Percentiles rank a stretch among this genome's conserved stretches.
phyloP scores from a whole-genome alignment of 176 grass and related monocot genomes.

The Dendrocalamus sinicus region DNA sequence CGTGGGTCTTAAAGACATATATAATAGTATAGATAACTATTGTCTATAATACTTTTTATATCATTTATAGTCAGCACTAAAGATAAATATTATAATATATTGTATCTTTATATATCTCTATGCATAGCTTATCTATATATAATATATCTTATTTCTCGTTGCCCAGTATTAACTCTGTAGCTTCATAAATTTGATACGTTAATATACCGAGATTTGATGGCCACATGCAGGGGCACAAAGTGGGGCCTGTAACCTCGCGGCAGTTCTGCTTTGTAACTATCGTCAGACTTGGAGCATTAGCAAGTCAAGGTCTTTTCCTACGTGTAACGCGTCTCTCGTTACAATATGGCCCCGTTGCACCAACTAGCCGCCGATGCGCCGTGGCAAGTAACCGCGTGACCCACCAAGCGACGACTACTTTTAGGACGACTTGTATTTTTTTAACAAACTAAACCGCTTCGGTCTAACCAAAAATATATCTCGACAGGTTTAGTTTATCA shows the following conservation, averaged over 20 bases:
- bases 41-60: too few relatives aligned
- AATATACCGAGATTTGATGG: neutral
- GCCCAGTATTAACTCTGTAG: too few relatives aligned
- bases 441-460: conserved; percentile 5
- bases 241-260: neutral
- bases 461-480: neutral
- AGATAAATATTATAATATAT: too few relatives aligned
- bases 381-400: conserved; percentile 51
- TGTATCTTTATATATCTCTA: too few relatives aligned
- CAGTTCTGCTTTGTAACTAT: neutral
- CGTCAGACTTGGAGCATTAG: conserved; percentile 19
- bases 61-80: too few relatives aligned
- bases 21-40: too few relatives aligned
- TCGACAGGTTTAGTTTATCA: conserved; percentile 2
- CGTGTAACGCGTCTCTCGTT: conserved; percentile 58
- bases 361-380: conserved; percentile 13
- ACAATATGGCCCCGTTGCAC: neutral
- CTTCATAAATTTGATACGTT: too few relatives aligned
- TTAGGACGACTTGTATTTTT: neutral
- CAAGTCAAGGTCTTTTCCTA: conserved; percentile 50
- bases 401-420: neutral
- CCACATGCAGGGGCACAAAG: conserved; percentile 40
- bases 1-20: too few relatives aligned
- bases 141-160: too few relatives aligned
- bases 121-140: too few relatives aligned